phyloP scores from a whole-genome alignment of 495 filamentous ascomycete species.

The Lepidopterella palustris region DNA sequence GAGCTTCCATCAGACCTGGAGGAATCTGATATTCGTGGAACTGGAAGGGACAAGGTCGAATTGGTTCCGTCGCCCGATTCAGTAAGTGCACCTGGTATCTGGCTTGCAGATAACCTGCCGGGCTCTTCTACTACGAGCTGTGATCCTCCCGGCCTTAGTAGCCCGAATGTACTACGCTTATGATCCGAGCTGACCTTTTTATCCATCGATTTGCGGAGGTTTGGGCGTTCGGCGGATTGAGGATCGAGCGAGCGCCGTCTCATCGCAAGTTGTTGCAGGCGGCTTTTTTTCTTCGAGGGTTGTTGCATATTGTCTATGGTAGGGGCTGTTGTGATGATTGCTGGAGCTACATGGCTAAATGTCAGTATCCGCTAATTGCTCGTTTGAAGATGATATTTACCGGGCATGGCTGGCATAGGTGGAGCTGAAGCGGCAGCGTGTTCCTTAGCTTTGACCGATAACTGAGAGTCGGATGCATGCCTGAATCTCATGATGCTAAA shows the following conservation, averaged over 20 bases:
- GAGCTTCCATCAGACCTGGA: constrained; percentile 84
- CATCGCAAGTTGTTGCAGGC: constrained; percentile 22
- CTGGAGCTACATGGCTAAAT: constrained; percentile 53
- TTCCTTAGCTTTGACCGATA: constrained; percentile 70
- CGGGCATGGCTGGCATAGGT: constrained; percentile 50
- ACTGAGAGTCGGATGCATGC: constrained; percentile 88
- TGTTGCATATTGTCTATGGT: constrained; percentile 50
- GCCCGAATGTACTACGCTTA: constrained; percentile 26
- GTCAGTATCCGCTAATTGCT: not conserved
- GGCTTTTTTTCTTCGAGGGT: constrained; percentile 15
- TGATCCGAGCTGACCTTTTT: constrained; percentile 23
- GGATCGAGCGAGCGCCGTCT: constrained; percentile 25
- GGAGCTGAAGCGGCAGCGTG: constrained; percentile 47
- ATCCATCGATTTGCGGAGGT: constrained; percentile 30
- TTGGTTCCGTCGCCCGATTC: constrained; percentile 60
- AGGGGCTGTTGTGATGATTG: constrained; percentile 90
- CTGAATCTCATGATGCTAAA: constrained; percentile 89
- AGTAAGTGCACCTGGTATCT: constrained; percentile 46
- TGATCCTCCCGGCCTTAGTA: constrained; percentile 33
- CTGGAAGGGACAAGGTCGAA: constrained; percentile 59
- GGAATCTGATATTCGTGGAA: constrained; percentile 77
- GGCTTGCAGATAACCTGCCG: constrained; percentile 50
- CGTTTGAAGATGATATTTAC: constrained; percentile 1
- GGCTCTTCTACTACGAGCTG: constrained; percentile 63
- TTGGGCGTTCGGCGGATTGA: constrained; percentile 14